Base-by-base conservation (phyloP, 2,329 filamentous ascomycete genomes). In the Fusarium nematophilum region DNA sequence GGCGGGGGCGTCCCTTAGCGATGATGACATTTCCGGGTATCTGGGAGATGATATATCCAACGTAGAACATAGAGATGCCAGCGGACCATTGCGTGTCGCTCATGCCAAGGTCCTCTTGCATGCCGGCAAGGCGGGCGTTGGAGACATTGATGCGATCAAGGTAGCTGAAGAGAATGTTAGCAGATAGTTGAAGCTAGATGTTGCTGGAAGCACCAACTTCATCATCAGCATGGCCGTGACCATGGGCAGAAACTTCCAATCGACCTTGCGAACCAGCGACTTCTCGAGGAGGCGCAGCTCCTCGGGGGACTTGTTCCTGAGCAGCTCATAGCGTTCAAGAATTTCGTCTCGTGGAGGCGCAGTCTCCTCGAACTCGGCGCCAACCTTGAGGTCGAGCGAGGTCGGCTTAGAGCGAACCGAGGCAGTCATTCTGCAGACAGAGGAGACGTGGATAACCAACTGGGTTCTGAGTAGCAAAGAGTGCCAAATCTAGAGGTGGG, bases 141-240 rank as follows among this genome's bases (percentile, higher is more conserved):
- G 79, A 80, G 23, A 83, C 79, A 57, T 83, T 84, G 26, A 80
- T 81, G 45, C 80, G 74, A 56, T 83, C 80, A 14, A 83, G 74
- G 62, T 82, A 83, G 62, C 79, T 83, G 17, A 25, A 10, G n/a
- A n/a, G n/a, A n/a, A n/a, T n/a, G n/a, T n/a, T n/a, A n/a, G n/a
- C n/a, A n/a, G n/a, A n/a, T n/a, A n/a, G n/a, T 3, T 73, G 7
- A 6, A 13, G 26, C 47, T 5, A 58, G 51, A 10, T 6, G 13
- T 7, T 2, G 8, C 0, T 0, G 5, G 7, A 5, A 5, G 1
- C n/a, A 53, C 69, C 55, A 18, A 72, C 70, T 71, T 73, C 60
- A 73, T 64, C 5, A 73, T 0, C 8, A 65, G 47, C 71, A 73
- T 73, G 5, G 67, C 54, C 8, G 67, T 62, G 0, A 72, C 62